Percentiles rank a stretch among this genome's conserved stretches.
These are phyloP conservation scores for Parsonsia alboflavescens DNA, from an alignment of 257 asterid species.

Conservation along the genomic window DNA sequence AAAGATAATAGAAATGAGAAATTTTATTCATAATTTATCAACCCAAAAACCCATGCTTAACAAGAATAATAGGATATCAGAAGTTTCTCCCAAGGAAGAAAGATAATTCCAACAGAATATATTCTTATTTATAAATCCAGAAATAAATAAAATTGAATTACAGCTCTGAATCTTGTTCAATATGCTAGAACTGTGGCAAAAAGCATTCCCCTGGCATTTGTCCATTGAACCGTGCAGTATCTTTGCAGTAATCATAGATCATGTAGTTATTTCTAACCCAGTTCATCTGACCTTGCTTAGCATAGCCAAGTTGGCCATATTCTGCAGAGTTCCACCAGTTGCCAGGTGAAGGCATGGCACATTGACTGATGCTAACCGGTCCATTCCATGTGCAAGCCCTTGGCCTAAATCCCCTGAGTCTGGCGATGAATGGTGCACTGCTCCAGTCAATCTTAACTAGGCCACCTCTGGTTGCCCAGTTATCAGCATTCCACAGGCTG, in stretches of 20 bases:
- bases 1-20: slow-evolving; percentile 9
- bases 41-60: not conserved
- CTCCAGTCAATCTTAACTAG: slow-evolving; percentile 60
- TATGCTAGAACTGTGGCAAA: slow-evolving; percentile 30
- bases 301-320: slow-evolving; percentile 26
- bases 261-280: slow-evolving; percentile 36
- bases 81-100: not conserved
- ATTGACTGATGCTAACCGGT: slow-evolving; percentile 19
- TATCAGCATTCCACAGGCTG: slow-evolving; percentile 83
- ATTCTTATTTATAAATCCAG: not conserved
- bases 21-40: not conserved
- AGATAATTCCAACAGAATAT: not conserved
- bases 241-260: slow-evolving; percentile 67
- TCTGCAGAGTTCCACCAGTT: slow-evolving; percentile 40
- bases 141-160: not conserved
- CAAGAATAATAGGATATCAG: not conserved
- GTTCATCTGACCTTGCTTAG: slow-evolving; percentile 32
- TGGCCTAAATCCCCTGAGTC: slow-evolving; percentile 37
- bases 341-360: slow-evolving; percentile 29
- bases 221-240: slow-evolving; percentile 37
- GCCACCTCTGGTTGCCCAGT: slow-evolving; percentile 83
- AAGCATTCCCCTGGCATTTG: slow-evolving; percentile 54
- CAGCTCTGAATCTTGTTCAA: slow-evolving; percentile 4
- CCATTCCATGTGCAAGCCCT: slow-evolving; percentile 42
- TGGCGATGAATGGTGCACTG: slow-evolving; percentile 52